Conservation (phyloP, 768 basidiomycete genomes). For the Neoboletus brunneissimus region DNA sequence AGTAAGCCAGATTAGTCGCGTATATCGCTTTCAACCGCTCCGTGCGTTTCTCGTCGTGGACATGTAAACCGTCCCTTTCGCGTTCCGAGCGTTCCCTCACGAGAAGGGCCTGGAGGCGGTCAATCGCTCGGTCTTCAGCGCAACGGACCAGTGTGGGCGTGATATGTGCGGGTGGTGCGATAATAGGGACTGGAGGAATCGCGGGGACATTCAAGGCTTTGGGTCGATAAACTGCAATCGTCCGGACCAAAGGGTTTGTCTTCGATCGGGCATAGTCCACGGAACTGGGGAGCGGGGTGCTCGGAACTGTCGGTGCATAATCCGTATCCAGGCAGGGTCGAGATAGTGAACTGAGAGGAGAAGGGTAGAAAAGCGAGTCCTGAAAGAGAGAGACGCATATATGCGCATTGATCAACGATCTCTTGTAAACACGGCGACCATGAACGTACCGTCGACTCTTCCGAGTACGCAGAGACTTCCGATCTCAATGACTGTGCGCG, state of each 20-base stretch:
- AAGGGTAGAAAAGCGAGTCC: constrained; percentile 7
- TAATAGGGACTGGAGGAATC: constrained; percentile 43
- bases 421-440: neutral
- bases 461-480: constrained; percentile 16
- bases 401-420: neutral
- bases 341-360: constrained; percentile 4
- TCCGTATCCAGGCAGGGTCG: neutral
- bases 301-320: constrained; percentile 24
- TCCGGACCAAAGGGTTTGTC: constrained; percentile 25
- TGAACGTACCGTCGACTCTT: constrained; percentile 7
- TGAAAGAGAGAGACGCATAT: constrained; percentile 7
- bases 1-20: neutral
- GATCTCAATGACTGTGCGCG: constrained; percentile 40
- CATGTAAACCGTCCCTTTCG: constrained; percentile 32
- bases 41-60: constrained; percentile 10
- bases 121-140: constrained; percentile 43
- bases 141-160: constrained; percentile 25
- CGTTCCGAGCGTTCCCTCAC: constrained; percentile 40
- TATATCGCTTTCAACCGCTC: neutral
- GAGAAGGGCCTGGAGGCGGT: constrained; percentile 40
- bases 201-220: neutral
- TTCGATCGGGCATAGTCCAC: constrained; percentile 20
- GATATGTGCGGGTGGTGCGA: constrained; percentile 48
- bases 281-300: constrained; percentile 26
- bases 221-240: constrained; percentile 7